phyloP scores from a whole-genome alignment of 228 moss, liverwort and hornwort genomes.

The Sphagnum fallax region DNA sequence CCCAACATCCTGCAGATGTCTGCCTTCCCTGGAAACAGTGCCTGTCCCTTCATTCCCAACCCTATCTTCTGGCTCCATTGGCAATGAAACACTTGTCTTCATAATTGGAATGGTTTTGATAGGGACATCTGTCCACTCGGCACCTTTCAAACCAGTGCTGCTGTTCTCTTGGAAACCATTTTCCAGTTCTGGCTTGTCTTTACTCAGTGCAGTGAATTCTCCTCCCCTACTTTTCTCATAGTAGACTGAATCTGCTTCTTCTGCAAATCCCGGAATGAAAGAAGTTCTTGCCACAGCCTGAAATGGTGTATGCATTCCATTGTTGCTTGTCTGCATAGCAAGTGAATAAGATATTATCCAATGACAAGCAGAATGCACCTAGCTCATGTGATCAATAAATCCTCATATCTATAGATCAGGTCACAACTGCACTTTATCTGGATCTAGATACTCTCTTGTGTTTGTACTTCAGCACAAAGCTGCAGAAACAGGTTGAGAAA shows the following conservation, averaged over 20 bases:
- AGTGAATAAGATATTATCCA: too few species aligned
- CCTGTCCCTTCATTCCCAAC: slow-evolving; percentile 27
- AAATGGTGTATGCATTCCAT: slow-evolving; percentile 14
- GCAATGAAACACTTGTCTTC: slow-evolving; percentile 27
- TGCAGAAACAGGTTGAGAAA: too few species aligned
- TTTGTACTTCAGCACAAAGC: too few species aligned
- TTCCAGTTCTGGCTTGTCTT: slow-evolving; percentile 2
- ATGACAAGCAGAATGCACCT: too few species aligned
- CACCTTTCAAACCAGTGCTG: slow-evolving; percentile 9
- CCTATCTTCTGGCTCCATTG: slow-evolving; percentile 19
- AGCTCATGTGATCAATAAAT: too few species aligned
- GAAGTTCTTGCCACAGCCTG: slow-evolving; percentile 11
- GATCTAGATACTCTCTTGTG: too few species aligned
- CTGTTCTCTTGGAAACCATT: slow-evolving; percentile 4
- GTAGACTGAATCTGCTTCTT: slow-evolving; percentile 11
- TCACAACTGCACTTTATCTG: too few species aligned
- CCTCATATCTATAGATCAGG: too few species aligned
- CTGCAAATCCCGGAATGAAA: slow-evolving; percentile 4
- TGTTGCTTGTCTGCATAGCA: slow-evolving; percentile 30
- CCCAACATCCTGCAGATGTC: slow-evolving; percentile 4
- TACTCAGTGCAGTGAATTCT: slow-evolving; percentile 6
- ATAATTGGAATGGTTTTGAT: slow-evolving; percentile 35
- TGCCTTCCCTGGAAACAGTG: slow-evolving; percentile 9
- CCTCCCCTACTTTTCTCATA: slow-evolving; percentile 18
- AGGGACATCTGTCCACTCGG: slow-evolving; percentile 42